Conservation (phyloP, 176 grass and related monocot genomes). For the Poa annua region DNA sequence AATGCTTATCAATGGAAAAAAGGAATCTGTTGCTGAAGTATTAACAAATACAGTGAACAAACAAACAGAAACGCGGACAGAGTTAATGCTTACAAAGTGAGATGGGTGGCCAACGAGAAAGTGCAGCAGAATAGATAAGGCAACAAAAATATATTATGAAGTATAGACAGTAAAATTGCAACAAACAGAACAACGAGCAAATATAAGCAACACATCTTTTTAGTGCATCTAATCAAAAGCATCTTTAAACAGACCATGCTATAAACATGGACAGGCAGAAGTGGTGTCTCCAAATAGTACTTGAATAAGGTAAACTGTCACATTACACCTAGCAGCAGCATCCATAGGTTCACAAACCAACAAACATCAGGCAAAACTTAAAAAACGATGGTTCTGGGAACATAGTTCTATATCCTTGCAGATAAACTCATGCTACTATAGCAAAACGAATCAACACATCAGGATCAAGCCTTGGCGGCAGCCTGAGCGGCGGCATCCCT, state of each 20-base stretch:
- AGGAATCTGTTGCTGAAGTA: no score
- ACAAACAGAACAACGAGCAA: not conserved
- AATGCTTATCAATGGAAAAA: no score
- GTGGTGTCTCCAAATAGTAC: not conserved
- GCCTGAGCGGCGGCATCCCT: constrained; percentile 38
- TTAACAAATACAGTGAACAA: no score
- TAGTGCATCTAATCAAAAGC: not conserved
- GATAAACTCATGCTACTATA: constrained; percentile 36
- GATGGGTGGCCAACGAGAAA: no score
- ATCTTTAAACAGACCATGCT: not conserved
- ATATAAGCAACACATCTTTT: not conserved
- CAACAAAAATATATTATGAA: no score
- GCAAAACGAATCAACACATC: constrained; percentile 33
- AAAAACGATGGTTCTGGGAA: constrained; percentile 19
- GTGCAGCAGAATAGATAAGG: no score
- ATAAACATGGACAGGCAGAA: not conserved
- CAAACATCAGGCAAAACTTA: constrained; percentile 36
- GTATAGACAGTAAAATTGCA: no score
- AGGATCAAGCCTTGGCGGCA: constrained; percentile 39
- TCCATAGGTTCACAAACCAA: constrained; percentile 21
- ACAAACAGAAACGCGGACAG: no score
- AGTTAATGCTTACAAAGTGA: no score
- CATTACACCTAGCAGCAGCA: constrained; percentile 29
- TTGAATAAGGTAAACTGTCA: constrained; percentile 34
- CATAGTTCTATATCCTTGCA: constrained; percentile 40